Base-by-base conservation (phyloP, 192 early-diverging fungal species). In the Funneliformis mosseae region DNA sequence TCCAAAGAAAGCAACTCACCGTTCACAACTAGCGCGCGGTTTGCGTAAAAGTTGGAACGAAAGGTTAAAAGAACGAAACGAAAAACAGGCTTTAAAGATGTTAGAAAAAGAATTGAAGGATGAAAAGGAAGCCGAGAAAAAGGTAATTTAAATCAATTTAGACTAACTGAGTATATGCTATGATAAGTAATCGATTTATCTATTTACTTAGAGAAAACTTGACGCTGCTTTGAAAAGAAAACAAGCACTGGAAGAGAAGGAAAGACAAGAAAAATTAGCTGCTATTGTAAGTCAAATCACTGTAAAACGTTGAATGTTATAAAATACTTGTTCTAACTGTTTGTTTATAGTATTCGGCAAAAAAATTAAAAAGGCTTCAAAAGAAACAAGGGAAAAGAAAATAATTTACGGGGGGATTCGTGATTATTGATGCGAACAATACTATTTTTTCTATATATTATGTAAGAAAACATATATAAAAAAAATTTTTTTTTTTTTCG, bases 171-270 rank as follows among this genome's bases (percentile, higher is more conserved):
- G 25, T 50, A 6, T 45, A 74, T 81, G 23, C 7, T 61, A 25
- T 14, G 66, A 41, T 48, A 68, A 27, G 9, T 46, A 38, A 46
- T 21, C 27, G 14, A 48, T 63, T 27, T 63, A 48, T 23, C 25
- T 8, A 43, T 43, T 38, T n/a, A 9, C 41, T 39, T 80, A 86
- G 85, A 80, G 81, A 79, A 83, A 81, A 79, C 80, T 82, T 81
- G 85, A 87, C 69, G 80, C 78, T 64, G 80, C 80, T 4, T 78
- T 83, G 64, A 82, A 87, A 66, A 84, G 81, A 77, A 84, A 81
- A 82, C 80, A 83, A 79, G 81, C 80, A 50, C 76, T 80, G 69
- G 85, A 87, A 75, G 85, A 87, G 61, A 84, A 84, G 74, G 85
- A 87, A 62, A 79, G 82, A 61, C 80, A 83, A 45, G 85, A 80